Evolutionary conservation across 768 basidiomycete genomes (phyloP).

Genomic region (Panaeolus cyanescens): DNA sequence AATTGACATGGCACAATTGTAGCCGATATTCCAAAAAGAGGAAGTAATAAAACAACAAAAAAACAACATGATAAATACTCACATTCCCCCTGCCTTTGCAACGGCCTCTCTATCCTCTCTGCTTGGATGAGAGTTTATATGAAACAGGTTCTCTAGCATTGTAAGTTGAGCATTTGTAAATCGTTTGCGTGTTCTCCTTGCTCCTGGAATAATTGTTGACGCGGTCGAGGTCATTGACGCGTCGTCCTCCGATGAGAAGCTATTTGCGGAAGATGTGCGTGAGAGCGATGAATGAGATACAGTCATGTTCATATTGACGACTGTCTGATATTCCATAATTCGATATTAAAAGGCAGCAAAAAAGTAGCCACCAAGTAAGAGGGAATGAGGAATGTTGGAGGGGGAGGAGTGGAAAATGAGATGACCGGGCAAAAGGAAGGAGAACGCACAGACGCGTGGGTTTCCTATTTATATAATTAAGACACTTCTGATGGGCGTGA

Average conservation of each 20-base stretch:
- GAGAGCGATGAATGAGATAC: constrained; percentile 31
- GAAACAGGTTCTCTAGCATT: constrained; percentile 74
- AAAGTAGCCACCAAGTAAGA: background rate
- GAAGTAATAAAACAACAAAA: background rate
- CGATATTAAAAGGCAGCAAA: background rate
- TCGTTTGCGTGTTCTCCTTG: constrained; percentile 67
- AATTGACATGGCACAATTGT: background rate
- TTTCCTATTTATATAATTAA: constrained; percentile 25
- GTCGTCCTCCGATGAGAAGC: constrained; percentile 45
- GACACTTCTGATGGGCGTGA: constrained; percentile 15
- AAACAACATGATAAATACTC: constrained; percentile 32
- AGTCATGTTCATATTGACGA: background rate
- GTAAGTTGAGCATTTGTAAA: constrained; percentile 70
- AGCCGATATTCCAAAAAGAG: background rate
- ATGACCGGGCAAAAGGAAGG: constrained; percentile 11
- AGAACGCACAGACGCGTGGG: constrained; percentile 6
- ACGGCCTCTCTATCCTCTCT: constrained; percentile 70
- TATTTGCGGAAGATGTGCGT: constrained; percentile 57
- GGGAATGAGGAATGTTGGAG: constrained; percentile 8
- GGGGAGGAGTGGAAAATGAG: constrained; percentile 9
- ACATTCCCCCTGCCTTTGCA: constrained; percentile 66
- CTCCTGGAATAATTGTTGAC: constrained; percentile 31
- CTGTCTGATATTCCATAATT: constrained; percentile 1
- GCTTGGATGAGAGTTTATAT: constrained; percentile 73
- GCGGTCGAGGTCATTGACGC: constrained; percentile 40